Evolutionary conservation across 106 monocot genomes (phyloP).

Genomic region (Allium fistulosum): DNA sequence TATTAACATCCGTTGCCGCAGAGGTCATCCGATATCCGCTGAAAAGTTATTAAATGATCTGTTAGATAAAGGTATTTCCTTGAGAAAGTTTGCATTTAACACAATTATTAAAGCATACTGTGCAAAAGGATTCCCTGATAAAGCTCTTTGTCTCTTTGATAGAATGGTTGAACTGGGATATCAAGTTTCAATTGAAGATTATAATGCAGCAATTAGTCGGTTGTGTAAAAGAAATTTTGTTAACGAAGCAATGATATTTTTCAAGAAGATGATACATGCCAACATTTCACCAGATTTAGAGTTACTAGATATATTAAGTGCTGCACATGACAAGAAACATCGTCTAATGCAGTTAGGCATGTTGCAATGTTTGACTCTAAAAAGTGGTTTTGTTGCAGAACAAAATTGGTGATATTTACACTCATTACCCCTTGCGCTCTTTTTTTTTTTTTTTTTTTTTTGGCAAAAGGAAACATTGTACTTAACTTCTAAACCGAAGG

Average conservation of each 20-base stretch:
- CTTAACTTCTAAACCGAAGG: too few relatives aligned
- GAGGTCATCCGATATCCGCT: conserved; percentile 20
- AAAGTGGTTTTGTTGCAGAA: conserved; percentile 23
- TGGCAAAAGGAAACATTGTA: too few relatives aligned
- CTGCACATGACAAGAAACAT: conserved; percentile 22
- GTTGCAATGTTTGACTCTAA: conserved; percentile 36
- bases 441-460: too few relatives aligned
- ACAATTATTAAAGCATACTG: conserved; percentile 64
- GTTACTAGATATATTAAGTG: conserved; percentile 18
- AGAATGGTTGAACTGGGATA: conserved; percentile 46
- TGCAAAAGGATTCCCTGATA: conserved; percentile 39
- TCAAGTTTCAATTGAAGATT: conserved; percentile 47
- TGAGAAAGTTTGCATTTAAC: conserved; percentile 66
- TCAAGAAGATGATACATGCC: conserved; percentile 42
- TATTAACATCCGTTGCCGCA: conserved; percentile 44
- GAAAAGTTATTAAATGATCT: conserved; percentile 35
- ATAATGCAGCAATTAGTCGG: conserved; percentile 54
- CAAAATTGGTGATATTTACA: too few relatives aligned
- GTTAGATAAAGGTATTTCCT: conserved; percentile 20
- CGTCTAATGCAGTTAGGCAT: conserved; percentile 16
- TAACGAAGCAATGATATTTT: conserved; percentile 35
- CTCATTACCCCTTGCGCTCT: too few relatives aligned
- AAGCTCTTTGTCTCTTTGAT: conserved; percentile 47
- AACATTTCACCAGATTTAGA: conserved; percentile 56
- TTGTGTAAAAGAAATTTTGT: conserved; percentile 43